Base-by-base conservation (phyloP, 768 basidiomycete genomes). In the Rubroboletus pulcherrimus region DNA sequence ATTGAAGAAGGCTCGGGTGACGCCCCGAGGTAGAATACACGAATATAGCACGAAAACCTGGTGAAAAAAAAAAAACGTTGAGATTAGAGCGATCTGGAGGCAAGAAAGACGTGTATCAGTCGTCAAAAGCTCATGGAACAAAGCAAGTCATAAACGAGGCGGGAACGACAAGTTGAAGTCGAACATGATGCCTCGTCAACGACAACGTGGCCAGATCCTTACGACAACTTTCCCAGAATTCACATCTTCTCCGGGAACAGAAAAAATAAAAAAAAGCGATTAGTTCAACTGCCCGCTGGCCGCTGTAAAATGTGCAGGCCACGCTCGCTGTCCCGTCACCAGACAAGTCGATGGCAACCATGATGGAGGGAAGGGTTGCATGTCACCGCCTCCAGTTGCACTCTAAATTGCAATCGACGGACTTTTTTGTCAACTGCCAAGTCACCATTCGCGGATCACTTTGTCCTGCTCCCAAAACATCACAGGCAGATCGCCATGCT, bases 61-160 rank as follows among this genome's bases (percentile, higher is more conserved):
- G 21, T 33, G 54, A 17, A 50, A 51, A 59, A 49, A 7, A 44
- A 55, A 49, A 43, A 15, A 49, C 5, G 43, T 19, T 6, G 43
- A 51, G 53, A 55, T 54, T 41, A 38, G 62, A 40, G 38, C 38
- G 54, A 41, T 57, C 39, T 47, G 34, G 53, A 37, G 39, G 33
- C 10, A 59, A 56, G 38, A 58, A 59, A 61, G 57, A 62, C 62
- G 66, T 56, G 61, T 58, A 62, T 69, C 63, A 46, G 65, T 66
- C 59, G 67, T 60, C 37, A 64, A 62, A 62, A 61, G 26, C 34
- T 60, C 69, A 72, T 70, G 63, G 58, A 60, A 72, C 61, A 69
- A 64, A 59, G 62, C 58, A 56, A 56, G 64, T 52, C 53, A 44
- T 66, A 49, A 66, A 66, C 54, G 69, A 64, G 68, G 64, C 62